Conservation (phyloP, 345 rosid genomes). For the Angophora floribunda region DNA sequence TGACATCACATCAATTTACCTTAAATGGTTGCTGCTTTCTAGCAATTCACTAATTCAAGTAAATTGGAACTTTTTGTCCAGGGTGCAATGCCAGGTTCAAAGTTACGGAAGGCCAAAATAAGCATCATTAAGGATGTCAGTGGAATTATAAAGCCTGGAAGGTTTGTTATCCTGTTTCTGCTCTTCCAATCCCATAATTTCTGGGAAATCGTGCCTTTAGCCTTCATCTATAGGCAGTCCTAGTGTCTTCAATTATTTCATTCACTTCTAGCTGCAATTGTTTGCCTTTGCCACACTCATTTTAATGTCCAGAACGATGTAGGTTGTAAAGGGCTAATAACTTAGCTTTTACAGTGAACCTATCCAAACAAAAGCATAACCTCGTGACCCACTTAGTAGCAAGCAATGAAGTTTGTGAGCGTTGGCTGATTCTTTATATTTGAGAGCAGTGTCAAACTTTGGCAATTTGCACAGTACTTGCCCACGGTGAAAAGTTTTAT, state of each 20-base stretch:
- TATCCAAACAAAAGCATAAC: neutral
- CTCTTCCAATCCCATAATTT: neutral
- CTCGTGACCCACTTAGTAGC: neutral
- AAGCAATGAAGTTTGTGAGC: neutral
- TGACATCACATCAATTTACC: neutral
- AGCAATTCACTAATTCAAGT: neutral
- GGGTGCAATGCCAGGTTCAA: conserved; percentile 32
- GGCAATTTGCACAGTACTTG: neutral
- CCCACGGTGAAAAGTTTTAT: neutral
- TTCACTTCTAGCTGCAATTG: neutral
- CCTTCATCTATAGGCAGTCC: neutral
- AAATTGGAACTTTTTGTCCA: conserved; percentile 5
- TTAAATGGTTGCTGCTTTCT: neutral
- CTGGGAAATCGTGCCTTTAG: neutral
- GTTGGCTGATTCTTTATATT: neutral
- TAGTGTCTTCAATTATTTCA: neutral
- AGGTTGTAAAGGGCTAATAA: neutral
- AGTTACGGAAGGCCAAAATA: conserved; percentile 31
- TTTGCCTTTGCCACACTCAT: neutral
- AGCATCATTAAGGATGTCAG: conserved; percentile 40
- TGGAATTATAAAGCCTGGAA: conserved; percentile 58
- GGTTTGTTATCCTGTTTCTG: conserved; percentile 13
- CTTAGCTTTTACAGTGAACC: neutral
- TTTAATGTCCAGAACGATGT: neutral
- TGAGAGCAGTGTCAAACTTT: neutral